Conservation (phyloP, 2,329 filamentous ascomycete species). For the Xylariaceae sp. region DNA sequence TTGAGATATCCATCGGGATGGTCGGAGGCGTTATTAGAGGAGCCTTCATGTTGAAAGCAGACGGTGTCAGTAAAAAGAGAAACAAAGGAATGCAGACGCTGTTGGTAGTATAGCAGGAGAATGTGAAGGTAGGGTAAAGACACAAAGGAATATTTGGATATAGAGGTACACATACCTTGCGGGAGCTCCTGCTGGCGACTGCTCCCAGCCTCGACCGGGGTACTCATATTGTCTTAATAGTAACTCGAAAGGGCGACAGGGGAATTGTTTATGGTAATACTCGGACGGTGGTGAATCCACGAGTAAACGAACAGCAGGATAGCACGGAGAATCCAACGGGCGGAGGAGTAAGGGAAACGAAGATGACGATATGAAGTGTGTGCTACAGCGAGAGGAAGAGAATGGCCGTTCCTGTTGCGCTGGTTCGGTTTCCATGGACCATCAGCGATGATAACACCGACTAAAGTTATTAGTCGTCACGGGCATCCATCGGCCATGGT, state of each 20-base stretch:
- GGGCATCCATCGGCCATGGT: no score
- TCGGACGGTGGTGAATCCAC: neutral
- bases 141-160: conserved; percentile 10
- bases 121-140: conserved; percentile 5
- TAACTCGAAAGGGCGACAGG: no score
- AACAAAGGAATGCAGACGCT: conserved; percentile 7
- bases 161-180: conserved; percentile 17
- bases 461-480: no score
- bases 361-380: conserved; percentile 1
- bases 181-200: conserved; percentile 11
- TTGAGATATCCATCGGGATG: conserved; percentile 20
- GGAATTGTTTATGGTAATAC: no score
- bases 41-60: conserved; percentile 15
- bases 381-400: no score
- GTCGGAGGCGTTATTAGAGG: conserved; percentile 14
- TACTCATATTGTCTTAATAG: neutral
- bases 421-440: no score
- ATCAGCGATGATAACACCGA: no score
- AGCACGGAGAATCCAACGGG: neutral
- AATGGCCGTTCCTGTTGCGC: no score
- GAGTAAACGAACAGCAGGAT: neutral
- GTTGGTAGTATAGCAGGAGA: neutral
- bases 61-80: conserved; percentile 14
- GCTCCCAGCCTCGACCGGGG: neutral
- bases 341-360: neutral